These are phyloP conservation scores for Parathielavia appendiculata DNA, from an alignment of 495 filamentous ascomycete genomes.

Conservation along the genomic window DNA sequence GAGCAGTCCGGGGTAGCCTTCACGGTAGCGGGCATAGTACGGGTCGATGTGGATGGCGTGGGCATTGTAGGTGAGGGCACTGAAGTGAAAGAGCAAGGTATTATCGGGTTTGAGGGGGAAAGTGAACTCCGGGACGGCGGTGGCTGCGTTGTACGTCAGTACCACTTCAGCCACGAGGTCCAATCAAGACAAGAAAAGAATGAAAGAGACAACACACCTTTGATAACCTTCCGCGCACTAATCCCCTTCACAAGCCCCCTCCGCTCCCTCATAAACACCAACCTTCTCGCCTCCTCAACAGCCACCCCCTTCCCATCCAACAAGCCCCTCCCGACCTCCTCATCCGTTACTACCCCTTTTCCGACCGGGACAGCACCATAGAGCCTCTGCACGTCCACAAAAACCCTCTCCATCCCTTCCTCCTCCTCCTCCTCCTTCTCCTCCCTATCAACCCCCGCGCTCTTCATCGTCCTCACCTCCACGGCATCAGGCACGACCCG, in stretches of 20 bases:
- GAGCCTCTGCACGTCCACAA: constrained; percentile 37
- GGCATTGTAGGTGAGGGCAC: constrained; percentile 78
- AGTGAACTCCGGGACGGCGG: constrained; percentile 48
- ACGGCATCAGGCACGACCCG: constrained; percentile 34
- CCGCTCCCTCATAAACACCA: constrained; percentile 39
- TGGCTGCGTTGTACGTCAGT: constrained; percentile 18
- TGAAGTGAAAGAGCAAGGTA: constrained; percentile 75
- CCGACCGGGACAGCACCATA: constrained; percentile 20
- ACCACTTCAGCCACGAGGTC: not conserved
- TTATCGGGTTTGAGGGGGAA: constrained; percentile 58
- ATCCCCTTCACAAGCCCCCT: constrained; percentile 13
- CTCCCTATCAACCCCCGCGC: constrained; percentile 29
- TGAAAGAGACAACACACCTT: constrained; percentile 17
- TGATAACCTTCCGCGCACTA: constrained; percentile 15
- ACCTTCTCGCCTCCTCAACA: constrained; percentile 34
- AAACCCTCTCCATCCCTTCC: constrained; percentile 37
- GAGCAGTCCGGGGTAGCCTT: constrained; percentile 69
- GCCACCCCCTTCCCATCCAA: not conserved
- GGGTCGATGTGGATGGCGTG: constrained; percentile 81
- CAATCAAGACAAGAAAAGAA: not conserved
- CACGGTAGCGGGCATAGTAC: constrained; percentile 59
- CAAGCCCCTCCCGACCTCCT: too few relatives aligned
- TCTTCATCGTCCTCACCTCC: too few relatives aligned
- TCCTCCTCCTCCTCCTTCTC: constrained; percentile 22
- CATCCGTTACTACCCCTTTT: not conserved